Evolutionary conservation across 2,329 filamentous ascomycete species (phyloP), one percentile per base, ranked within the genome.

Genomic region (Beauveria pseudobassiana): DNA sequence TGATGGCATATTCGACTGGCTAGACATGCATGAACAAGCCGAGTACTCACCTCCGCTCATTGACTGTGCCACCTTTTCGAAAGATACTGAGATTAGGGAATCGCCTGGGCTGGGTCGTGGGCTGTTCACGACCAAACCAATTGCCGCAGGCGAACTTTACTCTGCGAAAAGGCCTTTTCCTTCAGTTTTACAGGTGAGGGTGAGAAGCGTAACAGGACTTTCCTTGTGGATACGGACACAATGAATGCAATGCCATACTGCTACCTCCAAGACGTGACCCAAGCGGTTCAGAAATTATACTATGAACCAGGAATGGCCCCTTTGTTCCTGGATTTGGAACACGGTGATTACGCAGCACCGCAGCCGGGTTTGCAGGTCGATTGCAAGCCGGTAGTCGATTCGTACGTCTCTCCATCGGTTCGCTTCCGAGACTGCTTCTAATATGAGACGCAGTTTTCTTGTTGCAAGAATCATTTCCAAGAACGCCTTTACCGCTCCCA

Each of bases 141-240:
- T 58, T 12, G n/a, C 20, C n/a, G 45, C 30, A 10, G 55, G 55
- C n/a, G 55, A 49, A 20, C 20, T 50, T 20, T 58, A 12, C 6
- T 58, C 7, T 58, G 55, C 26, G 55, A 58, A 14, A 58, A 58
- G 18, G 55, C 55, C 5, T 58, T 58, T 16, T n/a, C 43, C 18
- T 57, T 48, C 43, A 38, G 43, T 34, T 18, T 22, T 38, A 8
- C 2, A 18, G 54, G 34, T 20, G 22, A 10, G n/a, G 26, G 24
- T 26, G 53, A 22, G 26, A 8, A 52, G 24, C 22, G 28, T 2
- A 26, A 43, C 10, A n/a, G 4, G 16, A 20, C 22, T 20, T 0
- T 48, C 5, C 30, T 22, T 22, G 18, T 57, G 6, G 6, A 57
- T 12, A 10, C 18, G 34, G 4, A 57, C 3, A 48, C 43, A 20